These are phyloP conservation scores for Beta macrorhiza DNA, from an alignment of 179 eudicot species.

Conservation along the genomic window DNA sequence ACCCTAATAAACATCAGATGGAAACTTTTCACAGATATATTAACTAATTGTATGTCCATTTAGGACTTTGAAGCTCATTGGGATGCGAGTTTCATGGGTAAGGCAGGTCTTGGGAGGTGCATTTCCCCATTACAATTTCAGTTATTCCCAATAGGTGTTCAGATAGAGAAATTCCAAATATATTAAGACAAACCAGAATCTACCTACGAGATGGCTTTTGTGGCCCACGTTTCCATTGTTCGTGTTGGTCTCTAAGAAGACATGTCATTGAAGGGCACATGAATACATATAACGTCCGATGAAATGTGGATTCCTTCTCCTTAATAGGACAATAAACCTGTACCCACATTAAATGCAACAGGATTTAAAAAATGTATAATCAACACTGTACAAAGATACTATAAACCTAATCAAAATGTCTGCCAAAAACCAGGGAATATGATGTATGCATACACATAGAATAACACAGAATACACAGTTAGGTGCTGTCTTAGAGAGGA, in stretches of 20 bases:
- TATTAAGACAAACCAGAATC: background rate
- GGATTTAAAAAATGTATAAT: background rate
- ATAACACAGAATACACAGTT: too few species aligned
- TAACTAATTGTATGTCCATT: background rate
- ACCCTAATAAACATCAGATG: too few species aligned
- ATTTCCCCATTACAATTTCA: background rate
- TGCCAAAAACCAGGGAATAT: background rate
- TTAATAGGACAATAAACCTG: slow-evolving; percentile 80
- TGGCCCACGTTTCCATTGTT: slow-evolving; percentile 74
- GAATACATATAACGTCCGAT: slow-evolving; percentile 71
- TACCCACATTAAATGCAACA: slow-evolving; percentile 9
- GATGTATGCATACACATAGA: too few species aligned
- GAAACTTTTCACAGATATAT: background rate
- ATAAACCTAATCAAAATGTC: background rate
- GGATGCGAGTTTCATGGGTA: background rate
- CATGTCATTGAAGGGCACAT: slow-evolving; percentile 85
- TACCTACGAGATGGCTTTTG: slow-evolving; percentile 74
- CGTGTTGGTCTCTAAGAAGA: slow-evolving; percentile 82
- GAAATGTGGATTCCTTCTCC: slow-evolving; percentile 65
- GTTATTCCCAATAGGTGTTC: background rate
- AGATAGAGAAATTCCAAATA: background rate
- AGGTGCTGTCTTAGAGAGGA: too few species aligned
- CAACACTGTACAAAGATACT: background rate
- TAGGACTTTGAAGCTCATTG: background rate
- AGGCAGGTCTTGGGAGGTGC: background rate